Conservation (phyloP, 257 asterid species). For the Apocynum venetum region DNA sequence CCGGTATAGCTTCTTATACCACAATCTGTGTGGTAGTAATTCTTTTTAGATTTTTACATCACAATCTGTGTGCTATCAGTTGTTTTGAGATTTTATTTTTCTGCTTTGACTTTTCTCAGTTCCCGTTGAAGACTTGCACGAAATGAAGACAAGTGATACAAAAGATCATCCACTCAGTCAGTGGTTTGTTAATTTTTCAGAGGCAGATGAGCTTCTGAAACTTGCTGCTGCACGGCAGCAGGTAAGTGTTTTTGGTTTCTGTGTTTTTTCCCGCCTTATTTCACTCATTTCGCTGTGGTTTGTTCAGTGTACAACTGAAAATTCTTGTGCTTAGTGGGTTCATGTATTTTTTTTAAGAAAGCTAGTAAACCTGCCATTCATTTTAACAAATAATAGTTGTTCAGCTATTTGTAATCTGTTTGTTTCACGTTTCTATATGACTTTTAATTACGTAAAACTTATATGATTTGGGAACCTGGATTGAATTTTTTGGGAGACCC, state of each 20-base stretch:
- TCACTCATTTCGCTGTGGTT: neutral
- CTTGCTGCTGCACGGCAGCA: conserved; percentile 78
- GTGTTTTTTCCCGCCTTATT: neutral
- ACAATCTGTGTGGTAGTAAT: conserved; percentile 9
- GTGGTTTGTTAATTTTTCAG: conserved; percentile 74
- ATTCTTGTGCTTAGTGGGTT: neutral
- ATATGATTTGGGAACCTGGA: neutral
- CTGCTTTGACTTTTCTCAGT: conserved; percentile 23
- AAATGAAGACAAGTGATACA: conserved; percentile 47
- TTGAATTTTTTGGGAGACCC: neutral
- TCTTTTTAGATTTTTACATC: neutral
- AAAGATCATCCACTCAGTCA: conserved; percentile 56
- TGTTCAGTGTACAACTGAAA: neutral
- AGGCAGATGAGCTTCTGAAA: conserved; percentile 78
- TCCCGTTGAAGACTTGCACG: conserved; percentile 40
- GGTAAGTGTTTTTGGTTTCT: conserved; percentile 30
- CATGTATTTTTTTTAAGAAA: neutral
- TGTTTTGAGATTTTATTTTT: conserved; percentile 18
- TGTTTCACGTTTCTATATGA: neutral
- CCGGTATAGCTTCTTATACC: conserved; percentile 28
- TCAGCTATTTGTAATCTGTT: neutral
- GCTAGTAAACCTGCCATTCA: neutral
- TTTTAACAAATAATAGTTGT: neutral
- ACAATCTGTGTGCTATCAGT: conserved; percentile 8
- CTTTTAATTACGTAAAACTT: neutral